Conservation (phyloP, 345 rosid genomes). For the Arabidopsis arenosa region DNA sequence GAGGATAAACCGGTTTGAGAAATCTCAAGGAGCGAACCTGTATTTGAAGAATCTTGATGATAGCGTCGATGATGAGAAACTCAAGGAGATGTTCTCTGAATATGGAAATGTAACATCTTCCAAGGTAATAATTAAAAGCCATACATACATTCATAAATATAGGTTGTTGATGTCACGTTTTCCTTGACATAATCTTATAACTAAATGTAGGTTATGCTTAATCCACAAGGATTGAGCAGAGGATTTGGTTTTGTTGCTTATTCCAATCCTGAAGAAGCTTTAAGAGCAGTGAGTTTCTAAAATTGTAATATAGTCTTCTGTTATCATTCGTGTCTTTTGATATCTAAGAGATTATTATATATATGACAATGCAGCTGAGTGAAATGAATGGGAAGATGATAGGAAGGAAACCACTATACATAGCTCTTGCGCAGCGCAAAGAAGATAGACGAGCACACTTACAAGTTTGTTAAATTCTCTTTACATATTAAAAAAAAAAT, state of each 20-base stretch:
- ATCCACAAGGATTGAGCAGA: slow-evolving; percentile 58
- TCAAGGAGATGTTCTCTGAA: slow-evolving; percentile 61
- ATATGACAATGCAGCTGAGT: slow-evolving; percentile 49
- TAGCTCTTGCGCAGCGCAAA: slow-evolving; percentile 74
- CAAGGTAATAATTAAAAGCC: slow-evolving; percentile 48
- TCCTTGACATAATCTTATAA: background rate
- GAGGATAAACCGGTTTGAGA: slow-evolving; percentile 54
- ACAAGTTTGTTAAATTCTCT: slow-evolving; percentile 10
- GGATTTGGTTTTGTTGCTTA: slow-evolving; percentile 79
- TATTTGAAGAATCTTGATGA: slow-evolving; percentile 73
- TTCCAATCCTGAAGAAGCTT: slow-evolving; percentile 68
- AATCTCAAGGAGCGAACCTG: slow-evolving; percentile 61
- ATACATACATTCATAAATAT: background rate
- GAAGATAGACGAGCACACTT: slow-evolving; percentile 70
- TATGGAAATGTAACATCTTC: slow-evolving; percentile 66
- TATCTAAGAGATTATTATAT: background rate
- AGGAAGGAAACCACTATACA: slow-evolving; percentile 66
- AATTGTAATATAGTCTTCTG: background rate
- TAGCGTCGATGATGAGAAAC: slow-evolving; percentile 55
- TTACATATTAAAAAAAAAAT: background rate
- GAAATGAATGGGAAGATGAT: slow-evolving; percentile 75
- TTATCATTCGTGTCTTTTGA: background rate
- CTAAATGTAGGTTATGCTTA: slow-evolving; percentile 58
- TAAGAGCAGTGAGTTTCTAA: slow-evolving; percentile 57
- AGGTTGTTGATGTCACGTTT: background rate